Evolutionary conservation across 306 rosid species (phyloP).

Genomic region (Glycine tomentella): DNA sequence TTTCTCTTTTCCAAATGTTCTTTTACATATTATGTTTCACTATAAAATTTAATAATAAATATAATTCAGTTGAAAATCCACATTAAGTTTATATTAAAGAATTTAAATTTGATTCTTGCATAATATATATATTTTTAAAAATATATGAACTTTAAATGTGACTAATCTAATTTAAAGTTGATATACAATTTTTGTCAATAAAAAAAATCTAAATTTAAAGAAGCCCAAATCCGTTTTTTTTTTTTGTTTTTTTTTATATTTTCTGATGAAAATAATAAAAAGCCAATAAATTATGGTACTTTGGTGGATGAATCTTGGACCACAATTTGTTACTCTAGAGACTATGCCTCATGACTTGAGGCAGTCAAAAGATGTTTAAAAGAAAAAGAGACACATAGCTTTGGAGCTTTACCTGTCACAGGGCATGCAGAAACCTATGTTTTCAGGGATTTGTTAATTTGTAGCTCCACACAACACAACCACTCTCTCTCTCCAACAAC

Average conservation of each 20-base stretch:
- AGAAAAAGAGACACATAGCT: conserved; percentile 41
- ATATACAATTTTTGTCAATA: too few relatives aligned
- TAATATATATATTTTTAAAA: too few relatives aligned
- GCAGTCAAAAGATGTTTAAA: conserved; percentile 62
- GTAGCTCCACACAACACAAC: conserved; percentile 46
- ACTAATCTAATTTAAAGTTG: too few relatives aligned
- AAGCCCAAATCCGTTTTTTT: too few relatives aligned
- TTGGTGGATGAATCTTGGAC: conserved; percentile 54
- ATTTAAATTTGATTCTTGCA: too few relatives aligned
- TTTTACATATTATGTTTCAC: too few relatives aligned
- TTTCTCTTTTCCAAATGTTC: background rate
- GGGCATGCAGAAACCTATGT: conserved; percentile 47
- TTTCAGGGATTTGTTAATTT: conserved; percentile 45
- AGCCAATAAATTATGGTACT: conserved; percentile 41
- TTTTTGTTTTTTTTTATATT: too few relatives aligned
- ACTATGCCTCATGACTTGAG: conserved; percentile 43
- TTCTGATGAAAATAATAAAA: conserved; percentile 22
- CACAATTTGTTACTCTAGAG: conserved; percentile 30
- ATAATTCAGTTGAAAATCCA: too few relatives aligned
- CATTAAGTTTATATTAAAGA: too few relatives aligned
- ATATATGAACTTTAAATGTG: too few relatives aligned
- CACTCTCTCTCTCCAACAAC: conserved; percentile 41
- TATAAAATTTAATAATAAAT: too few relatives aligned
- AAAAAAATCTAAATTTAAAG: conserved; percentile 32
- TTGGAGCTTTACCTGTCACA: conserved; percentile 50